phyloP scores from a whole-genome alignment of 208 protist species.

The Entamoeba invadens region DNA sequence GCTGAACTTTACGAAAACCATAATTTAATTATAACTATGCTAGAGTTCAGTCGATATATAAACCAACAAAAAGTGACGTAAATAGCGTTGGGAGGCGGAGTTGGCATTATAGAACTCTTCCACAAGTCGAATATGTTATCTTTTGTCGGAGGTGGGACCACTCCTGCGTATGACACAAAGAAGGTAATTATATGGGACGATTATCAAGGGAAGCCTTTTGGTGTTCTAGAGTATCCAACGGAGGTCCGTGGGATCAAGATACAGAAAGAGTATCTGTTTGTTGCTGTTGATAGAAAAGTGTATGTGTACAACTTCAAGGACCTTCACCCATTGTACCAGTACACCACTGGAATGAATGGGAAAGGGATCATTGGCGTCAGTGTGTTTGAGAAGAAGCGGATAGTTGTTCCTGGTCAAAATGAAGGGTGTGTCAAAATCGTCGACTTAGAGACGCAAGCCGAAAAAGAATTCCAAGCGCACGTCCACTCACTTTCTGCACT shows the following conservation, averaged over 20 bases:
- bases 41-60: too few relatives aligned
- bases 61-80: too few relatives aligned
- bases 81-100: constrained; percentile 48
- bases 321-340: neutral
- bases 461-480: neutral
- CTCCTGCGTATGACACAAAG: neutral
- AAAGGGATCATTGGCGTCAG: neutral
- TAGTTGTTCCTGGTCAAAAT: neutral
- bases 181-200: neutral
- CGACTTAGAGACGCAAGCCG: neutral
- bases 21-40: too few relatives aligned
- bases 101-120: constrained; percentile 73
- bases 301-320: neutral
- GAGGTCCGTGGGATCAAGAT: neutral
- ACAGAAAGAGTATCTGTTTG: neutral
- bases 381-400: neutral
- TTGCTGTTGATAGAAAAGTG: neutral
- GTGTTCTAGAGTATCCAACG: neutral
- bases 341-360: neutral
- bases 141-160: neutral
- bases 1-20: too few relatives aligned
- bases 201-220: neutral
- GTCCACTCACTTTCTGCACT: neutral
- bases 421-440: neutral
- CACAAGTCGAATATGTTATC: constrained; percentile 43